Conservation (phyloP, 257 asterid species). For the Fraxinus cuspidata region DNA sequence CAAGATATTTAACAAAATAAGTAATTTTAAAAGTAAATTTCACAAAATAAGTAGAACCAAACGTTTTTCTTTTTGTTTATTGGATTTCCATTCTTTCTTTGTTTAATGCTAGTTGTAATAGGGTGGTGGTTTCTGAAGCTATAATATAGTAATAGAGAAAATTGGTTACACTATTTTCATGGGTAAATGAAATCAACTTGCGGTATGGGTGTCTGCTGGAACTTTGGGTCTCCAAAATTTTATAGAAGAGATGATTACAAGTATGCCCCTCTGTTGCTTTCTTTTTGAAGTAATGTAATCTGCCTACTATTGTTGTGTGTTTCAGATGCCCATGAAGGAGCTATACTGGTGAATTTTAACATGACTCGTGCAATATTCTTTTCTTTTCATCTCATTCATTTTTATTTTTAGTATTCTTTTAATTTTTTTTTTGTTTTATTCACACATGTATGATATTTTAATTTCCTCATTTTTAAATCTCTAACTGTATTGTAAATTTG, state of each 20-base stretch:
- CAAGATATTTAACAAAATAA: neutral
- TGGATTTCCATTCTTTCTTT: slow-evolving; percentile 9
- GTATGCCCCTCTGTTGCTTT: slow-evolving; percentile 32
- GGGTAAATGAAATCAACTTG: slow-evolving; percentile 12
- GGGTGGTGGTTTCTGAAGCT: slow-evolving; percentile 18
- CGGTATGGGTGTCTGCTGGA: slow-evolving; percentile 21
- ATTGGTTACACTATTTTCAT: slow-evolving; percentile 8
- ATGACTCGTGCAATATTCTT: neutral
- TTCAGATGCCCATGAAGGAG: neutral
- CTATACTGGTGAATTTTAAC: neutral
- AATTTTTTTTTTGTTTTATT: neutral
- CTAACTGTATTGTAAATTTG: neutral
- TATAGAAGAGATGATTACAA: slow-evolving; percentile 25
- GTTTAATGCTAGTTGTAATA: slow-evolving; percentile 18
- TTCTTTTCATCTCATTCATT: neutral
- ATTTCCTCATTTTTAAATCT: neutral
- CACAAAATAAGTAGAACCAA: neutral
- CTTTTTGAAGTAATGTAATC: too few species aligned
- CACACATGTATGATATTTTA: slow-evolving; percentile 10
- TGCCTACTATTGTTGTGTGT: neutral
- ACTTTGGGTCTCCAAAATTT: slow-evolving; percentile 30
- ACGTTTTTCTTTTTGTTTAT: neutral
- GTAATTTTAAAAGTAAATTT: neutral
- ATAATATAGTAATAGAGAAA: slow-evolving; percentile 25
- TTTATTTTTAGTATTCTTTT: slow-evolving; percentile 5